phyloP scores from a whole-genome alignment of 2,329 filamentous ascomycete species.

The Trichoderma sp. region DNA sequence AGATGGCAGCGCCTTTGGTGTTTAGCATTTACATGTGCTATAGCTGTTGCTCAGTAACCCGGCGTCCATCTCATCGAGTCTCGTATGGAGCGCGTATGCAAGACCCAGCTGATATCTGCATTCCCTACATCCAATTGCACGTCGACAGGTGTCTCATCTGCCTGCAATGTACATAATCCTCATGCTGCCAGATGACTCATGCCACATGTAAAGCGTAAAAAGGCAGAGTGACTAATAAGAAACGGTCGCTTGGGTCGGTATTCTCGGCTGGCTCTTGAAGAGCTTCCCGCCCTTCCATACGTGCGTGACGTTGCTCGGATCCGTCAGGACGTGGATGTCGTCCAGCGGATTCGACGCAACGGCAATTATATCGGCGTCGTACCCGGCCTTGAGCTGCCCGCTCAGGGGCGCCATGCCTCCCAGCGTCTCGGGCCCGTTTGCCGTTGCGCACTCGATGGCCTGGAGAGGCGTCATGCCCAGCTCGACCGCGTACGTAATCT shows the following conservation, averaged over 20 bases:
- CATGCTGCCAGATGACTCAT: not conserved
- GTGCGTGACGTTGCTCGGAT: slow-evolving; percentile 44
- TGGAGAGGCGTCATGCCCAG: slow-evolving; percentile 54
- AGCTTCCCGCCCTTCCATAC: slow-evolving; percentile 50
- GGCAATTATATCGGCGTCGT: slow-evolving; percentile 54
- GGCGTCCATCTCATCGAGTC: not conserved
- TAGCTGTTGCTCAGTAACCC: not conserved
- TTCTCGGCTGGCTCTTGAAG: slow-evolving; percentile 44
- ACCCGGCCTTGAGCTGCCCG: slow-evolving; percentile 51
- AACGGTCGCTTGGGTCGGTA: not conserved
- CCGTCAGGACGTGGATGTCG: slow-evolving; percentile 47
- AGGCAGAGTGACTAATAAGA: not conserved
- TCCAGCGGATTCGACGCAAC: slow-evolving; percentile 48
- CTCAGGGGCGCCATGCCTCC: slow-evolving; percentile 49
- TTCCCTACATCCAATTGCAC: not conserved
- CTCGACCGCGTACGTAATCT: slow-evolving; percentile 52
- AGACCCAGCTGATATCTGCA: not conserved
- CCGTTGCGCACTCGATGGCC: slow-evolving; percentile 56
- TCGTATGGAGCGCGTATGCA: not conserved
- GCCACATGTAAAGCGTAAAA: not conserved
- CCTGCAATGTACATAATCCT: not conserved
- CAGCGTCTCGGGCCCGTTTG: slow-evolving; percentile 48
- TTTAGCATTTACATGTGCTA: not conserved
- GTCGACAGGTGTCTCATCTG: not conserved
- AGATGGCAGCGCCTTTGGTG: not conserved